A percentile compares a stretch with the other conserved stretches of the same genome.
Evolutionary conservation across 805 yeast species (phyloP).

Genomic region (Yamadazyma scolyti): DNA sequence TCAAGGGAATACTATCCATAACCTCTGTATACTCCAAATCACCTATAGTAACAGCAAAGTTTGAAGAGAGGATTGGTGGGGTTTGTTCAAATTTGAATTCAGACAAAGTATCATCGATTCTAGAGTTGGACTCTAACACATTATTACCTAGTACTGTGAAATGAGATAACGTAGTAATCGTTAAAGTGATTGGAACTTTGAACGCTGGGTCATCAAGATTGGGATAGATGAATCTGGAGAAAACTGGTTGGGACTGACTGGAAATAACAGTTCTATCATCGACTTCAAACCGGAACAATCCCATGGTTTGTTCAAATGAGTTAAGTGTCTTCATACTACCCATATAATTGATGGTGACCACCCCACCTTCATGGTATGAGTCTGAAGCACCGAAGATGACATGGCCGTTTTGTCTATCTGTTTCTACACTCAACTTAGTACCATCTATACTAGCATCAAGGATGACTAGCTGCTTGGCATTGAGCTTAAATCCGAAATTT

Average conservation of each 20-base stretch:
- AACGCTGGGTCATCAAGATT: slow-evolving; percentile 61
- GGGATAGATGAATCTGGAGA: slow-evolving; percentile 62
- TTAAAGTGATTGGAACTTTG: slow-evolving; percentile 50
- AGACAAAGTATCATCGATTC: slow-evolving; percentile 18
- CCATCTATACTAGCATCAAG: slow-evolving; percentile 9
- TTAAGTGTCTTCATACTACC: slow-evolving; percentile 8
- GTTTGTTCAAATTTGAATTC: slow-evolving; percentile 43
- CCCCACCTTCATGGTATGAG: slow-evolving; percentile 33
- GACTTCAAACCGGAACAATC: slow-evolving; percentile 34
- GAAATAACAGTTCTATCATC: slow-evolving; percentile 54
- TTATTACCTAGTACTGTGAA: slow-evolving; percentile 55
- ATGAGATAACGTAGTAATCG: slow-evolving; percentile 40
- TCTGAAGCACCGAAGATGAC: slow-evolving; percentile 52
- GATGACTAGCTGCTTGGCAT: slow-evolving; percentile 9
- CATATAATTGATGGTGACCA: slow-evolving; percentile 8
- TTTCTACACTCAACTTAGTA: slow-evolving; percentile 2
- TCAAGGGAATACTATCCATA: slow-evolving; percentile 33
- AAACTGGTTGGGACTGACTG: slow-evolving; percentile 71
- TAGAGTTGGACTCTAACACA: slow-evolving; percentile 18
- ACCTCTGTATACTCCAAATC: slow-evolving; percentile 50
- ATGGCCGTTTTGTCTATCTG: slow-evolving; percentile 13
- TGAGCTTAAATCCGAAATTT: slow-evolving; percentile 4
- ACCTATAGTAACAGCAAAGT: slow-evolving; percentile 68
- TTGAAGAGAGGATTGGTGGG: slow-evolving; percentile 58
- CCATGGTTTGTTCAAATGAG: slow-evolving; percentile 11